These are phyloP conservation scores for Penicillium turbatum DNA, from an alignment of 495 filamentous ascomycete genomes.

Conservation along the genomic window DNA sequence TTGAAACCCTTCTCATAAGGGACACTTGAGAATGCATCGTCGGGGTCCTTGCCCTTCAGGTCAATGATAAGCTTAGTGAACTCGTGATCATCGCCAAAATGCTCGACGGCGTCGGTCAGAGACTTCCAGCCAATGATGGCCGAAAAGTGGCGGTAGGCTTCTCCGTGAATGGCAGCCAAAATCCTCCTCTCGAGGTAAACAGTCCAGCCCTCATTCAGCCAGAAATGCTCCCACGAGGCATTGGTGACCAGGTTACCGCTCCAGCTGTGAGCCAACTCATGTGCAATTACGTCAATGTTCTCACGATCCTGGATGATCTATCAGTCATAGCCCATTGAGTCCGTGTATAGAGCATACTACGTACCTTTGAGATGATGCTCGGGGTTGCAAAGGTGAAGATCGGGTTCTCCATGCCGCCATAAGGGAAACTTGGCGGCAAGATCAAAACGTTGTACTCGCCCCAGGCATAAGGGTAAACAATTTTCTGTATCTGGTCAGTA, in stretches of 20 bases:
- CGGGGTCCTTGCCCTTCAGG: slow-evolving; percentile 86
- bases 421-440: slow-evolving; percentile 86
- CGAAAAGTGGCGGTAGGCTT: slow-evolving; percentile 83
- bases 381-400: slow-evolving; percentile 92
- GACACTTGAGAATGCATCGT: slow-evolving; percentile 87
- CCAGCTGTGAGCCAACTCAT: slow-evolving; percentile 90
- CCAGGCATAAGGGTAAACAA: slow-evolving; percentile 88
- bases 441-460: slow-evolving; percentile 92
- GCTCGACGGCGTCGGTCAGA: slow-evolving; percentile 67
- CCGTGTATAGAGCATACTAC: neutral
- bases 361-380: slow-evolving; percentile 74
- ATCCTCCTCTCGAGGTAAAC: slow-evolving; percentile 81
- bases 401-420: slow-evolving; percentile 91
- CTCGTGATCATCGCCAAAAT: slow-evolving; percentile 75
- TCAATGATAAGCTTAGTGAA: slow-evolving; percentile 88
- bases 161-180: slow-evolving; percentile 56
- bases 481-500: slow-evolving; percentile 40
- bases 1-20: slow-evolving; percentile 74
- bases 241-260: slow-evolving; percentile 90
- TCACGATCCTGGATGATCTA: slow-evolving; percentile 58
- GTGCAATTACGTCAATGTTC: slow-evolving; percentile 95
- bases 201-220: slow-evolving; percentile 97
- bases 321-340: neutral
- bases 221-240: slow-evolving; percentile 94
- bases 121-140: slow-evolving; percentile 69